Conservation (phyloP, 129 eudicot genomes). For the Flaveria brownii region DNA sequence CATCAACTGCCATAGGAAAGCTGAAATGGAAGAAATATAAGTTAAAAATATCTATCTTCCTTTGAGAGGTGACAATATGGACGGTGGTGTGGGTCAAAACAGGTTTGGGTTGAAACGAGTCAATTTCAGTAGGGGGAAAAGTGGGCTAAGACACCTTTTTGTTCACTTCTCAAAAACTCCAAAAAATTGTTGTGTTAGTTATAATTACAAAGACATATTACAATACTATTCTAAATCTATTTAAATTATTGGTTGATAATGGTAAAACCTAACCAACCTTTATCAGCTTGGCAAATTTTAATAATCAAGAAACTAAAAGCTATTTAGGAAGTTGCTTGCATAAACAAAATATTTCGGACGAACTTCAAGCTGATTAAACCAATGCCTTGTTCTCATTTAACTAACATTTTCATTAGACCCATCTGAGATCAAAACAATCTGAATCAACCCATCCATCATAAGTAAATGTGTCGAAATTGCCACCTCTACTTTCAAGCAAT, state of each 20-base stretch:
- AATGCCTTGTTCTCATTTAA: neutral
- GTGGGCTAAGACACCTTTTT: neutral
- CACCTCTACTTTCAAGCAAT: constrained; percentile 12
- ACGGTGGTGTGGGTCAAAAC: neutral
- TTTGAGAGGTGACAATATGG: neutral
- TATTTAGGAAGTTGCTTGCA: neutral
- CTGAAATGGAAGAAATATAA: constrained; percentile 44
- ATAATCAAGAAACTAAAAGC: neutral
- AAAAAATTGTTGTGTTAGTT: neutral
- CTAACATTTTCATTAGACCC: neutral
- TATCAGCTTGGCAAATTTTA: neutral
- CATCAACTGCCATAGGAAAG: constrained; percentile 97
- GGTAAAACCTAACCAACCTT: neutral
- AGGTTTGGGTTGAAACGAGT: neutral
- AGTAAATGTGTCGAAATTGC: neutral
- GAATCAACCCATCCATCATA: neutral
- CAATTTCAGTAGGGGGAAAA: neutral
- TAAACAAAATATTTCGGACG: neutral
- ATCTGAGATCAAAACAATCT: neutral
- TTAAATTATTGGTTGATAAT: neutral
- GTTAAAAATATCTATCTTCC: neutral
- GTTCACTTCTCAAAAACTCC: neutral
- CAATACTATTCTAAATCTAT: neutral
- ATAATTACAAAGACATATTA: neutral
- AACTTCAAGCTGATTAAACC: neutral